Evolutionary conservation across 176 grass and related monocot genomes (phyloP), one percentile per base, ranked within the genome.

Genomic region (Saccharum officinarum): DNA sequence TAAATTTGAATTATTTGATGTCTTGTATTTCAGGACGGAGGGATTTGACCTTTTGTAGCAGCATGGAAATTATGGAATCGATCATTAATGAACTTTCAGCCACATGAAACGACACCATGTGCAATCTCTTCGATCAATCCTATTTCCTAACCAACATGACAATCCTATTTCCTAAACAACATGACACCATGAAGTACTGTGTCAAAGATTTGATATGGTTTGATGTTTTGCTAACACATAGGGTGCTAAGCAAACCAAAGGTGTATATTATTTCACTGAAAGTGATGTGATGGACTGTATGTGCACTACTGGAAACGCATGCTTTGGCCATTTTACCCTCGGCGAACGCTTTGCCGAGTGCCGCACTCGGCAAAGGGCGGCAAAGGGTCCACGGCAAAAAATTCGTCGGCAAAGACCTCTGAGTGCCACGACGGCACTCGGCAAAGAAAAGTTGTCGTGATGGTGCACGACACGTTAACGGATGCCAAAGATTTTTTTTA

Each of bases 211-310:
- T 78, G 26, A 38, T 30, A 84, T 49, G 20, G n/a, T 64, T 73
- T 54, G n/a, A 67, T 18, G 33, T 34, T 45, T 75, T 36, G 18
- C 17, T 33, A 63, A 26, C 31, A 18, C 33, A 3, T 2, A 40
- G 25, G 6, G 11, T 17, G 47, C 9, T 55, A 74, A 41, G n/a
- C 8, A 74, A 54, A 14, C 3, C 16, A 41, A 11, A 31, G 30
- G n/a, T 42, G 30, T 46, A 67, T 46, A 67, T 67, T 81, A n/a
- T 12, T 2, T 50, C 77, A 76, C 25, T 3, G 78, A 87, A 87
- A 87, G 26, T 11, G 36, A 69, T 28, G 26, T 11, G 36, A 69
- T 28, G 20, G 36, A 46, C 7, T 47, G 39, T 69, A 20, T 9
- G 22, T 66, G n/a, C n/a, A n/a, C n/a, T n/a, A n/a, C n/a, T n/a